Conservation (phyloP, 2,329 filamentous ascomycete species). For the Fusarium concolor region DNA sequence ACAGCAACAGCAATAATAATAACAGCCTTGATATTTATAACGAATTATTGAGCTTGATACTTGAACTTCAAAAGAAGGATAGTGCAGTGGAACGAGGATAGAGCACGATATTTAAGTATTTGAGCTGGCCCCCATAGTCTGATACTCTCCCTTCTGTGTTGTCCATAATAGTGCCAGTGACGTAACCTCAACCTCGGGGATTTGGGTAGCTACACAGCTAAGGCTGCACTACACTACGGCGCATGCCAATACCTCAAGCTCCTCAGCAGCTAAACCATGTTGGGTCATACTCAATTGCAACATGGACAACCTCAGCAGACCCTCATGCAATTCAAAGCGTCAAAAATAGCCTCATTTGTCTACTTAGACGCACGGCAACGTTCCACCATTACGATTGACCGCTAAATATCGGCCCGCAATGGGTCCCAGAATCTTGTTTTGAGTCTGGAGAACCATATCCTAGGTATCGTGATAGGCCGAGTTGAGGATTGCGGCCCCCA, state of each 20-base stretch:
- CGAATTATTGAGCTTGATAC: neutral
- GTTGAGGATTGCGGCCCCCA: constrained; percentile 15
- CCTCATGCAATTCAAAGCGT: neutral
- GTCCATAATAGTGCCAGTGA: constrained; percentile 21
- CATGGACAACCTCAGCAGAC: neutral
- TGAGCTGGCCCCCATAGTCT: neutral
- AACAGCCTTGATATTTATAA: constrained; percentile 28
- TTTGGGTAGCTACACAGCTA: neutral
- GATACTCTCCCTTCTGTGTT: neutral
- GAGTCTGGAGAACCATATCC: neutral
- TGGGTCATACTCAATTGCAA: neutral
- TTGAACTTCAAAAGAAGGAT: neutral
- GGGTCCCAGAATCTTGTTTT: constrained; percentile 17
- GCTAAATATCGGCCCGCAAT: neutral
- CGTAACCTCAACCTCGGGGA: constrained; percentile 30
- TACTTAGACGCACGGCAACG: neutral
- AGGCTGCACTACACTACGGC: neutral
- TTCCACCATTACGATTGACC: neutral
- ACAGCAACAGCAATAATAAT: constrained; percentile 12
- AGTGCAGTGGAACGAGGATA: neutral
- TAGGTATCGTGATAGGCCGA: neutral
- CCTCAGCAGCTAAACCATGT: neutral
- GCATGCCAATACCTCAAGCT: neutral
- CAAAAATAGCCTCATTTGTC: neutral
- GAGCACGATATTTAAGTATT: constrained; percentile 12